phyloP scores from a whole-genome alignment of 2,329 filamentous ascomycete species.

The Monosporascus sp. region DNA sequence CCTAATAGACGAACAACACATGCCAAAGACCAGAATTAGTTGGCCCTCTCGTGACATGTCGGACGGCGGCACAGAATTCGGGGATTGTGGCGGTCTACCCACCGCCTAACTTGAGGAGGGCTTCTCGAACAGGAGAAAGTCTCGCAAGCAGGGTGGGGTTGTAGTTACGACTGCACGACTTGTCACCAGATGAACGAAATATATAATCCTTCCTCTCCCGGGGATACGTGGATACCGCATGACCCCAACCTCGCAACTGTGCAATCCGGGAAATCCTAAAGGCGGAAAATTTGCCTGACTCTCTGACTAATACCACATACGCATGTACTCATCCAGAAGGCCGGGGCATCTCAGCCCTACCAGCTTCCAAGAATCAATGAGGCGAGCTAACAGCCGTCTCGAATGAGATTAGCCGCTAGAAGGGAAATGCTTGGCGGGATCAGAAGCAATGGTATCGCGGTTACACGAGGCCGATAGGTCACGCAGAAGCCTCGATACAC shows the following conservation, averaged over 20 bases:
- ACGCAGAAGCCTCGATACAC: no score
- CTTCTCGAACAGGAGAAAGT: no score
- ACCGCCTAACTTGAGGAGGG: no score
- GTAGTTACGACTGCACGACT: no score
- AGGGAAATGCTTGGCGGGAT: background rate
- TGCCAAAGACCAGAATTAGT: no score
- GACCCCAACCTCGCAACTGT: background rate
- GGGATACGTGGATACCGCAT: background rate
- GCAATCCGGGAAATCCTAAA: background rate
- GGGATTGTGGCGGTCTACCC: no score
- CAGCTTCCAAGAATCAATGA: background rate
- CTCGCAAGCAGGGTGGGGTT: no score
- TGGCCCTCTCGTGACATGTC: no score
- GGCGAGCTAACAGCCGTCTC: background rate
- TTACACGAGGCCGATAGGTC: background rate
- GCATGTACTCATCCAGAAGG: background rate
- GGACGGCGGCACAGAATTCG: no score
- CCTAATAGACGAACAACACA: no score
- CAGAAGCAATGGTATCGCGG: background rate
- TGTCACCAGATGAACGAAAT: no score
- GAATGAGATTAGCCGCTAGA: background rate
- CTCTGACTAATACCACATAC: background rate
- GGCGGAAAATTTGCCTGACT: background rate
- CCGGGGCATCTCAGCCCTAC: background rate
- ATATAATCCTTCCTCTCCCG: background rate